Percentiles rank a stretch among this genome's conserved stretches.
phyloP scores from a whole-genome alignment of 345 rosid genomes.

The Eutrema heterophyllum region DNA sequence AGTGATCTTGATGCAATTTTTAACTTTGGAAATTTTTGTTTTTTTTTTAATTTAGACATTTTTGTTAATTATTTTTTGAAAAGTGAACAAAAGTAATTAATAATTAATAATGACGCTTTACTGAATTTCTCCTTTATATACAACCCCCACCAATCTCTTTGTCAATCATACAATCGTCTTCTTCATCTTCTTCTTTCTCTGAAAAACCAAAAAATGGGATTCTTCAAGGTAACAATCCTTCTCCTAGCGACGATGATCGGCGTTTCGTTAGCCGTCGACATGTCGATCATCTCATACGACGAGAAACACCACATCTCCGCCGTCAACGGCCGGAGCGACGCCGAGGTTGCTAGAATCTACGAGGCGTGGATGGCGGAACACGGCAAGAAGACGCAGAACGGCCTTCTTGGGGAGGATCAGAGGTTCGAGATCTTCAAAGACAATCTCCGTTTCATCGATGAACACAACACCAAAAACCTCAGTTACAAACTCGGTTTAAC shows the following conservation, averaged over 20 bases:
- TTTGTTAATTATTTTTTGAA: not conserved
- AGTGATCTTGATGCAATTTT: not conserved
- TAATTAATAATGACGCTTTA: not conserved
- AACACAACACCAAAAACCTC: conserved; percentile 60
- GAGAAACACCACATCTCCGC: conserved; percentile 35
- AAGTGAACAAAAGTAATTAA: not conserved
- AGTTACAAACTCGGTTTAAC: conserved; percentile 64
- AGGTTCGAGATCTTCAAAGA: conserved; percentile 80
- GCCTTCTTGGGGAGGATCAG: conserved; percentile 42
- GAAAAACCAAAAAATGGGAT: conserved; percentile 35
- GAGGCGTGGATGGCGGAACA: conserved; percentile 71
- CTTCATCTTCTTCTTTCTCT: not conserved
- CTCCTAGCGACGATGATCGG: conserved; percentile 40
- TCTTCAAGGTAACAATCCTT: conserved; percentile 26
- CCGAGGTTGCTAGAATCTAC: conserved; percentile 60
- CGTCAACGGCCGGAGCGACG: conserved; percentile 47
- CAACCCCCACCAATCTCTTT: not conserved
- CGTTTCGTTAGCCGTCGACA: conserved; percentile 61
- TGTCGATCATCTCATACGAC: conserved; percentile 76
- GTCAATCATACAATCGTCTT: conserved; percentile 9
- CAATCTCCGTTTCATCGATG: conserved; percentile 75
- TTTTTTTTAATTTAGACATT: not conserved
- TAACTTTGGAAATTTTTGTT: not conserved
- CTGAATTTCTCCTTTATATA: conserved; percentile 18
- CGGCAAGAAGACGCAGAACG: conserved; percentile 54